phyloP scores from a whole-genome alignment of 208 protist genomes.

The Leishmania lainsoni region DNA sequence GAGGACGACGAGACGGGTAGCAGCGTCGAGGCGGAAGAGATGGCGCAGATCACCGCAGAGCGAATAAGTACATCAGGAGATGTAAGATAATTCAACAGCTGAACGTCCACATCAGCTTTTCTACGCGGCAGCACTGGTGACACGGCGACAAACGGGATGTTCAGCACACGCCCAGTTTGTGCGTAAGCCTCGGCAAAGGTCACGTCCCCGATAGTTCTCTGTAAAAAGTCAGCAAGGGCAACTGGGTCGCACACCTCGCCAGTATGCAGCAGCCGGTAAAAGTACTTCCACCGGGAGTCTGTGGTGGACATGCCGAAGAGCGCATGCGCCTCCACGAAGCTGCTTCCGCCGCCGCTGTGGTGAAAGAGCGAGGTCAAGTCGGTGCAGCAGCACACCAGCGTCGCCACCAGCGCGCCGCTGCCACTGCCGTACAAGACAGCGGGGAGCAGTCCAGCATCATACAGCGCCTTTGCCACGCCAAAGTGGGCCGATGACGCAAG shows the following conservation, averaged over 20 bases:
- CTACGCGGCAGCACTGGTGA: constrained; percentile 8
- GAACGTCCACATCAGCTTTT: constrained; percentile 14
- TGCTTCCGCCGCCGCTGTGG: neutral
- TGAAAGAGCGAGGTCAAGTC: constrained; percentile 34
- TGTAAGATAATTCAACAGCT: constrained; percentile 81
- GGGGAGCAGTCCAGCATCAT: constrained; percentile 59
- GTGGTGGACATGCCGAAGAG: constrained; percentile 4
- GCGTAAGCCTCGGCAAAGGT: constrained; percentile 87
- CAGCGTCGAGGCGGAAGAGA: constrained; percentile 3
- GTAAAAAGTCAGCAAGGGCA: constrained; percentile 54
- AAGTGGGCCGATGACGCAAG: constrained; percentile 64
- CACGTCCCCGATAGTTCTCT: constrained; percentile 62
- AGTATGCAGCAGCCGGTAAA: constrained; percentile 33
- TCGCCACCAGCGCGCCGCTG: constrained; percentile 64
- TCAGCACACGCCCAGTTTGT: constrained; percentile 71
- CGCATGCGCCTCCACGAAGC: neutral
- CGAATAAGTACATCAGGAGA: constrained; percentile 72
- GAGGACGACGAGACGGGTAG: neutral
- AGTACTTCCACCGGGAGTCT: constrained; percentile 16
- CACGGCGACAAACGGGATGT: constrained; percentile 64
- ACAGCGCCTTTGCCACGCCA: constrained; percentile 72
- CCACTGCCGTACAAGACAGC: constrained; percentile 64
- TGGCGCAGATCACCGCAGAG: constrained; percentile 49
- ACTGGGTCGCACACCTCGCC: constrained; percentile 64
- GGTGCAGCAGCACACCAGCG: constrained; percentile 57